A percentile compares a stretch with the other conserved stretches of the same genome.
Conservation (phyloP, 2,329 filamentous ascomycete genomes). For the Emmonsiellopsis sp. region DNA sequence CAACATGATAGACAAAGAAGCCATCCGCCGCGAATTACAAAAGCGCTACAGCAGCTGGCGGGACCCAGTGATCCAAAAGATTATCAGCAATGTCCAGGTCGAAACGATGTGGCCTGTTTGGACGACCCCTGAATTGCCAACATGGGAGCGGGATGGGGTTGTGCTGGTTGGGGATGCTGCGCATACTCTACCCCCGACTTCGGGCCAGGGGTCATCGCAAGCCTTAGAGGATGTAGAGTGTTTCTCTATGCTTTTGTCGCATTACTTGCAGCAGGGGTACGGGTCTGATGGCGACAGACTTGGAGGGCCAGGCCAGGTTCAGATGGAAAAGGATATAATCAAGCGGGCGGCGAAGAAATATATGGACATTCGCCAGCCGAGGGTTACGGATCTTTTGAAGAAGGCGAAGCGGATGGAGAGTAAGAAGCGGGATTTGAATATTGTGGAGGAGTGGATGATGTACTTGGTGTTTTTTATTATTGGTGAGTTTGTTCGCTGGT, state of each 20-base stretch:
- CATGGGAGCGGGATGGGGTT: slow-evolving; percentile 40
- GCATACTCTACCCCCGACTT: slow-evolving; percentile 46
- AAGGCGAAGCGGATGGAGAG: slow-evolving; percentile 25
- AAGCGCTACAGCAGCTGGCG: slow-evolving; percentile 38
- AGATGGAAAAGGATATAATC: slow-evolving; percentile 16
- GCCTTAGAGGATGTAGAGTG: slow-evolving; percentile 48
- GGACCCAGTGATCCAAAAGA: slow-evolving; percentile 36
- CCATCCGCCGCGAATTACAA: slow-evolving; percentile 28
- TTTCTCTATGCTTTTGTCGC: slow-evolving; percentile 33
- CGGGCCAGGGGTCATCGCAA: slow-evolving; percentile 48
- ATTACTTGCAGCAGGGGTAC: slow-evolving; percentile 18
- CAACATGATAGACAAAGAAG: slow-evolving; percentile 22
- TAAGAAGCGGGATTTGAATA: slow-evolving; percentile 25
- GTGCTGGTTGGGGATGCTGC: slow-evolving; percentile 50
- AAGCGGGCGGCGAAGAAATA: slow-evolving; percentile 23
- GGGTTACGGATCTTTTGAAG: slow-evolving; percentile 25
- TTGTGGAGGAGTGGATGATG: slow-evolving; percentile 29
- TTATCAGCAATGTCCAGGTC: slow-evolving; percentile 30
- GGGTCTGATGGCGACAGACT: not conserved
- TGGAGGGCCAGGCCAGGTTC: not conserved
- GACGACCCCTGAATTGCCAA: slow-evolving; percentile 39
- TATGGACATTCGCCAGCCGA: slow-evolving; percentile 26
- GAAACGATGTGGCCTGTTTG: slow-evolving; percentile 42
- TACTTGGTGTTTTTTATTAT: slow-evolving; percentile 30
- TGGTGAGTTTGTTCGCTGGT: slow-evolving; percentile 15